Conservation (phyloP, 805 yeast species). For the Wickerhamomyces kurtzmanii region DNA sequence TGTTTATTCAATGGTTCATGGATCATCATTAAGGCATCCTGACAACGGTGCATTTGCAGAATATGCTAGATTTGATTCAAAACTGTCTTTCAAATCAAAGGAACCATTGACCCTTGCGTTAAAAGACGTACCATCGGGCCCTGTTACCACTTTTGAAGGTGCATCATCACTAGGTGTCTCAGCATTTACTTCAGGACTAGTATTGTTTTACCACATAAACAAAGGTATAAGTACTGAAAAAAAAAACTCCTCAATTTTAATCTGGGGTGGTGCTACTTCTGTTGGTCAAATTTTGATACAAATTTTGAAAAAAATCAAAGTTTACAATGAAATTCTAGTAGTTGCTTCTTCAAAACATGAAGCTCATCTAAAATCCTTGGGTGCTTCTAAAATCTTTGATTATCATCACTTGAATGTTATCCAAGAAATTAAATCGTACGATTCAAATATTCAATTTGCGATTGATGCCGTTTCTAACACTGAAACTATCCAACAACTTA, state of each 20-base stretch:
- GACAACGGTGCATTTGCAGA: constrained; percentile 53
- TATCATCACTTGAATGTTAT: constrained; percentile 36
- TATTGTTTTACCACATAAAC: constrained; percentile 24
- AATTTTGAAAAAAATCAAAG: constrained; percentile 37
- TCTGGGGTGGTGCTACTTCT: constrained; percentile 66
- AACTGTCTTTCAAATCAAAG: constrained; percentile 23
- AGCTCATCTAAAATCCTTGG: constrained; percentile 28
- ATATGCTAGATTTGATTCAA: constrained; percentile 31
- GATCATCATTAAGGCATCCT: constrained; percentile 30
- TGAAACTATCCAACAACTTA: constrained; percentile 21
- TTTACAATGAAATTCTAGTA: constrained; percentile 36
- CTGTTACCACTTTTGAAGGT: constrained; percentile 43
- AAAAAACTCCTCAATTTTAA: constrained; percentile 28
- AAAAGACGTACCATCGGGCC: constrained; percentile 22
- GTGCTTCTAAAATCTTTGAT: constrained; percentile 44
- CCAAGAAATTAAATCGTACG: constrained; percentile 27
- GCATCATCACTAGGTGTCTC: constrained; percentile 55
- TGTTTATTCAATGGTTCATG: constrained; percentile 49
- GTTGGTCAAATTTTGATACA: constrained; percentile 53
- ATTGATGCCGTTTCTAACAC: constrained; percentile 24
- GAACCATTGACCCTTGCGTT: constrained; percentile 16
- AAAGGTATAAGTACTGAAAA: constrained; percentile 20
- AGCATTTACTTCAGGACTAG: constrained; percentile 39
- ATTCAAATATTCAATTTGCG: constrained; percentile 19
- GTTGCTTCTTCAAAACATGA: constrained; percentile 41